phyloP scores from a whole-genome alignment of 2,329 filamentous ascomycete species.

The Hypoxylon sp. region DNA sequence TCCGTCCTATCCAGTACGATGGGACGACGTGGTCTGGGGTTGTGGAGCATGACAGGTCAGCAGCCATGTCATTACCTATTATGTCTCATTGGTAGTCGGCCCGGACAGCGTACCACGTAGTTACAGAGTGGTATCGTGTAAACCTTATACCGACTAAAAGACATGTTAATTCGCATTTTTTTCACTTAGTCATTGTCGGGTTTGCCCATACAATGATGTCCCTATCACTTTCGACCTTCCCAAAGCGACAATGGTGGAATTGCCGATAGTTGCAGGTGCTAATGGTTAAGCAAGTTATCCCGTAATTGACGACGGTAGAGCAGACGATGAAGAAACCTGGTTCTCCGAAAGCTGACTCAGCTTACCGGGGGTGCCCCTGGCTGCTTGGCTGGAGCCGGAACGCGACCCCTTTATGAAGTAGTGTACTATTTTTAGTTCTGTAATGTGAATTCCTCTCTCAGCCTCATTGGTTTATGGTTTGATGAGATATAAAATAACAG shows the following conservation, averaged over 20 bases:
- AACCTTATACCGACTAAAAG: constrained; percentile 2
- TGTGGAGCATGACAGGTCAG: constrained; percentile 8
- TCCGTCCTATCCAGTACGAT: not conserved
- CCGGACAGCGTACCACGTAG: constrained; percentile 26
- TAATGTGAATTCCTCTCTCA: not conserved
- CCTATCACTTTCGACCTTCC: not conserved
- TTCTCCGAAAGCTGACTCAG: constrained; percentile 13
- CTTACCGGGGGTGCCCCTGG: not conserved
- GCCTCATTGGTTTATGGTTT: not conserved
- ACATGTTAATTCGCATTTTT: not conserved
- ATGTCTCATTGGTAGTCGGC: constrained; percentile 26
- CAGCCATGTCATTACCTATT: constrained; percentile 15
- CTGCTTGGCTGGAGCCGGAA: not conserved
- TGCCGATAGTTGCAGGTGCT: not conserved
- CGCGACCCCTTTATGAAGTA: constrained; percentile 4
- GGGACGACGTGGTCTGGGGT: not conserved
- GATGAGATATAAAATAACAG: not conserved
- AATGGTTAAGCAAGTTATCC: not conserved
- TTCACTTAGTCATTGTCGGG: not conserved
- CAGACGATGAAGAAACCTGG: not conserved
- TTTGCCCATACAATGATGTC: not conserved
- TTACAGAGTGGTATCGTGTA: constrained; percentile 25
- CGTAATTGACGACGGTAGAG: not conserved
- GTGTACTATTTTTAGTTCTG: constrained; percentile 1
- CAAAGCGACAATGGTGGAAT: not conserved